A percentile compares a stretch with the other conserved stretches of the same genome.
Conservation (phyloP, 306 rosid genomes). For the Casuarina glauca region DNA sequence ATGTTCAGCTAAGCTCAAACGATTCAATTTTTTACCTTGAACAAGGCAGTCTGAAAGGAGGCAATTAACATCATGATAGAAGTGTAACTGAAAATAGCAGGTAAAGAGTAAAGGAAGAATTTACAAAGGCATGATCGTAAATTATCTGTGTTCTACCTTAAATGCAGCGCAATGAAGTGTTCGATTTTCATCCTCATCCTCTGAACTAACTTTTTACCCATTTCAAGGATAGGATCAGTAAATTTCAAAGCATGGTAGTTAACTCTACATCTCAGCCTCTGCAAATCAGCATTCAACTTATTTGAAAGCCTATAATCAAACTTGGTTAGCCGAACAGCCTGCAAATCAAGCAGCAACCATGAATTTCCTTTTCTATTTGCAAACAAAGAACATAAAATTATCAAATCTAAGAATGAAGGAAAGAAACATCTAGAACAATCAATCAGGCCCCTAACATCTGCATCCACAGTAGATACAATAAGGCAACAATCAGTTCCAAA, state of each 20-base stretch:
- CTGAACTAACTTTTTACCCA: slow-evolving; percentile 65
- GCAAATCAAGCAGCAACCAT: slow-evolving; percentile 23
- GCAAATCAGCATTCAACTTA: slow-evolving; percentile 59
- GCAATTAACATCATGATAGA: neutral
- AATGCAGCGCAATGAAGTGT: slow-evolving; percentile 84
- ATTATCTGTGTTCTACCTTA: slow-evolving; percentile 53
- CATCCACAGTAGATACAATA: neutral
- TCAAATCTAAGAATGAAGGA: neutral
- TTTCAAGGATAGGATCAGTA: slow-evolving; percentile 54
- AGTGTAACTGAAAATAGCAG: neutral
- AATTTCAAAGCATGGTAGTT: slow-evolving; percentile 86
- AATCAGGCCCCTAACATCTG: neutral
- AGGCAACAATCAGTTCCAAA: neutral
- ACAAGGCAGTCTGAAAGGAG: neutral
- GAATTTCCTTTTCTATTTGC: neutral
- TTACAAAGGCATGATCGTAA: slow-evolving; percentile 10
- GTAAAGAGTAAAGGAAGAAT: slow-evolving; percentile 9
- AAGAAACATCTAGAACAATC: neutral
- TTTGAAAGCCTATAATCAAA: slow-evolving; percentile 94
- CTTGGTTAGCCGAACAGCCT: slow-evolving; percentile 83
- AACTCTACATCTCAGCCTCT: slow-evolving; percentile 81
- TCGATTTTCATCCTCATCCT: slow-evolving; percentile 71
- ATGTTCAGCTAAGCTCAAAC: neutral
- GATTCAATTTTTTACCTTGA: neutral
- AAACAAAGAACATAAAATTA: neutral